Evolutionary conservation across 495 filamentous ascomycete species (phyloP).

Genomic region (Amorphotheca resinae): DNA sequence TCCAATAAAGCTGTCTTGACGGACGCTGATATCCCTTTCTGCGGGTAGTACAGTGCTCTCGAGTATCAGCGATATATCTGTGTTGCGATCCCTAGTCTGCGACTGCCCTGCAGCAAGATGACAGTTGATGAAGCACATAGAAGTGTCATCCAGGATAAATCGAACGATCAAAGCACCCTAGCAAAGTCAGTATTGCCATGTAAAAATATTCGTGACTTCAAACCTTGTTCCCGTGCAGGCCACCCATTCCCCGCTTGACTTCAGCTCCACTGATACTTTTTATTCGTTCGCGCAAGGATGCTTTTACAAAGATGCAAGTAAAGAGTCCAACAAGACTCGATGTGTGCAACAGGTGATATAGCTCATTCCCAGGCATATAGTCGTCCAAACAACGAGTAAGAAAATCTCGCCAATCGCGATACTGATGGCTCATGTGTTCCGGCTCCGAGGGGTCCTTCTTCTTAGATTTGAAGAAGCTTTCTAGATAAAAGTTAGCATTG

Average conservation of each 20-base stretch:
- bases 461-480: conserved; percentile 63
- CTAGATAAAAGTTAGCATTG: conserved; percentile 25
- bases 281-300: conserved; percentile 60
- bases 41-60: conserved; percentile 60
- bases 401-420: conserved; percentile 89
- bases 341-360: conserved; percentile 78
- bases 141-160: conserved; percentile 82
- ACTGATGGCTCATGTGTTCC: conserved; percentile 94
- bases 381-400: conserved; percentile 70
- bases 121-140: conserved; percentile 93
- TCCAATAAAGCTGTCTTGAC: conserved; percentile 66
- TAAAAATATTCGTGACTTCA: conserved; percentile 3
- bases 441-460: conserved; percentile 87
- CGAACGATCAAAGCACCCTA: conserved; percentile 82
- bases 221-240: conserved; percentile 87
- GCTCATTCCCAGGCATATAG: conserved; percentile 61
- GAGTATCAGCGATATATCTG: conserved; percentile 83
- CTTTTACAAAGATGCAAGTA: conserved; percentile 86
- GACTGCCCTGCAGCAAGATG: conserved; percentile 92
- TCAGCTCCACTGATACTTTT: conserved; percentile 65
- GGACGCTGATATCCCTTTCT: conserved; percentile 44
- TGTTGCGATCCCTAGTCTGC: conserved; percentile 79
- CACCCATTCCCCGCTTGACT: conserved; percentile 90
- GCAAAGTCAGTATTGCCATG: background rate
- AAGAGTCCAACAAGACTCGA: conserved; percentile 88